Base-by-base conservation (phyloP, 306 rosid genomes). In the Cucurbita pepo region DNA sequence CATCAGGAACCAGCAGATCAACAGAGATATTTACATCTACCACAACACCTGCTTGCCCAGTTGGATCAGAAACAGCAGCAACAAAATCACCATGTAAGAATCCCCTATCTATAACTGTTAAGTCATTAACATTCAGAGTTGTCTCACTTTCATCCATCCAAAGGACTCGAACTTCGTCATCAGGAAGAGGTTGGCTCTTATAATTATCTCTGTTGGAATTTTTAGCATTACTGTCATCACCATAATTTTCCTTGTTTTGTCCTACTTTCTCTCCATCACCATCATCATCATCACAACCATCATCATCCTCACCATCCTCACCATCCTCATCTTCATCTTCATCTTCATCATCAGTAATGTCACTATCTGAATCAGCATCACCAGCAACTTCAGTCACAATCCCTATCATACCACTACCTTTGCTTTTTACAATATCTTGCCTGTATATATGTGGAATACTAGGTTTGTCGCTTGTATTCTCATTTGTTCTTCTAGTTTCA, bases 1-100 rank as follows among this genome's bases (percentile, higher is more conserved):
- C 92, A 82, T 85, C 90, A 36, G 85, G 83, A 79, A 89, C 82
- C 73, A 88, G 58, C 82, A 95, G 72, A 79, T 95, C 97, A 76
- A 85, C 92, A 69, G 79, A 73, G 0, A 91, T 95, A 79, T 85
- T 88, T 75, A 91, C 99, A 85, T 95, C 95, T 79, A 95, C 91
- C 80, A 95, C 97, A 9, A 91, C 91, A 83, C 99, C 99, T 58
- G 91, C 88, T 86, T 91, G 99, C 81, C 99, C 97, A 3, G 96
- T 89, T 36, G 96, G 96, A 54, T 91, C 89, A 19, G 87, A 86
- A 73, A 90, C 87, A 63, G 95, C 57, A 70, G 97, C 99, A 82
- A 88, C 95, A 80, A 77, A 95, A 84, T 91, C 97, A 25, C 99
- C 97, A 83, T 91, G 99, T 80, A 95, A 83, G 76, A 95, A 95